Percentiles rank a stretch among this genome's conserved stretches.
Evolutionary conservation across 768 basidiomycete species (phyloP).

Genomic region (Jaapia argillacea): DNA sequence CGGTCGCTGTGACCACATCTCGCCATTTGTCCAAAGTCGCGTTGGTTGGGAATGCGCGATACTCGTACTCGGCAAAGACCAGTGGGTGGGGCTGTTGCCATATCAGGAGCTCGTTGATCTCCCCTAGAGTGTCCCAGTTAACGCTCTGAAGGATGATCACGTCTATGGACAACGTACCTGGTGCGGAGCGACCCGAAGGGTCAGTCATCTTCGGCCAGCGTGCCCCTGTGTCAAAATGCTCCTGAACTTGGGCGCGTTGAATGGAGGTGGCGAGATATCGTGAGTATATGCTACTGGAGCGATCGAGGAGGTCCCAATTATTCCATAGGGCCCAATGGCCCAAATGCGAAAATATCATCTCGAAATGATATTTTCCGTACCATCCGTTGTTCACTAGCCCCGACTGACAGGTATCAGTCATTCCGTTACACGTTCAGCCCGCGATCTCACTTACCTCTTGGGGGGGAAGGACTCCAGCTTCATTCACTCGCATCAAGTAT

Average conservation of each 20-base stretch:
- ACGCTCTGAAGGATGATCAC: too few species aligned
- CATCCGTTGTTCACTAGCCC: constrained; percentile 47
- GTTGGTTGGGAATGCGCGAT: constrained; percentile 31
- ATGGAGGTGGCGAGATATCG: constrained; percentile 38
- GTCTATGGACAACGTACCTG: too few species aligned
- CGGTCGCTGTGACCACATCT: constrained; percentile 38
- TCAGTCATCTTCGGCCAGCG: constrained; percentile 60
- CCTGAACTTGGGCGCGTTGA: constrained; percentile 37
- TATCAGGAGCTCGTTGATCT: constrained; percentile 53
- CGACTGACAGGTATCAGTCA: constrained; percentile 24
- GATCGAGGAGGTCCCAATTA: constrained; percentile 44
- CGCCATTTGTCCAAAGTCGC: constrained; percentile 39
- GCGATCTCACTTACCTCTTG: constrained; percentile 35
- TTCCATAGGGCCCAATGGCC: constrained; percentile 54
- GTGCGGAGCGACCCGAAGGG: constrained; percentile 44
- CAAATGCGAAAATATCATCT: constrained; percentile 53
- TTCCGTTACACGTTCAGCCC: not conserved
- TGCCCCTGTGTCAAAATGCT: constrained; percentile 43
- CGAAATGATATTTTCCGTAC: constrained; percentile 49
- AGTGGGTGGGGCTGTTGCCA: constrained; percentile 57
- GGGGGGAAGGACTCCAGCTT: constrained; percentile 43
- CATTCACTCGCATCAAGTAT: constrained; percentile 49
- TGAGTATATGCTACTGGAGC: constrained; percentile 32
- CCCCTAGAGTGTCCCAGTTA: too few species aligned
- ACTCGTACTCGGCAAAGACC: constrained; percentile 48